phyloP scores from a whole-genome alignment of 768 basidiomycete genomes.

The Boletellus sp. region DNA sequence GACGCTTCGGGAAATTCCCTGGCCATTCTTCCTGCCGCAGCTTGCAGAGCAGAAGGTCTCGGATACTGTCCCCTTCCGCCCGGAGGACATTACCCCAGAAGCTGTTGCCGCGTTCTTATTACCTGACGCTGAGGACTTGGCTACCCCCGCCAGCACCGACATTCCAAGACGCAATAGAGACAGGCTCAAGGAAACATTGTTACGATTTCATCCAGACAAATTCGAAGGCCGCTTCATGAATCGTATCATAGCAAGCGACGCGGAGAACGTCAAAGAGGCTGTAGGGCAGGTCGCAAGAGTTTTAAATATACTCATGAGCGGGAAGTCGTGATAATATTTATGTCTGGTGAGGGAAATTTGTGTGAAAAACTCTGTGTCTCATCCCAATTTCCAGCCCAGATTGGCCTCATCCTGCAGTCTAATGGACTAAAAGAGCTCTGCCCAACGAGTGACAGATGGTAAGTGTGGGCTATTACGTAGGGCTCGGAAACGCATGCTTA shows the following conservation, averaged over 20 bases:
- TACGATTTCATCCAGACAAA: slow-evolving; percentile 80
- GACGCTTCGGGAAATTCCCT: slow-evolving; percentile 62
- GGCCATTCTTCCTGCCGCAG: slow-evolving; percentile 52
- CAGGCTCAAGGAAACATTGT: slow-evolving; percentile 59
- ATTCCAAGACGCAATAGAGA: slow-evolving; percentile 51
- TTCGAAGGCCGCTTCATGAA: slow-evolving; percentile 71
- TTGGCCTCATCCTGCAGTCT: too few relatives aligned
- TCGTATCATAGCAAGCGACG: slow-evolving; percentile 45
- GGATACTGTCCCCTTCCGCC: slow-evolving; percentile 14
- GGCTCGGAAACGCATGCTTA: background rate
- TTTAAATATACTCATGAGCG: slow-evolving; percentile 53
- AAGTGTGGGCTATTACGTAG: too few relatives aligned
- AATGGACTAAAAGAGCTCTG: too few relatives aligned
- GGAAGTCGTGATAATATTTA: slow-evolving; percentile 5
- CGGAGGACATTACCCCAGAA: slow-evolving; percentile 53
- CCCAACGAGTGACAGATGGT: too few relatives aligned
- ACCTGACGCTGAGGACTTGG: slow-evolving; percentile 17
- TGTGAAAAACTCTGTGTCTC: background rate
- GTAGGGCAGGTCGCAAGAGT: slow-evolving; percentile 62
- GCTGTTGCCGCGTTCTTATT: slow-evolving; percentile 59
- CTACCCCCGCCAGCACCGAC: slow-evolving; percentile 16
- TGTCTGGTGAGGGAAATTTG: background rate
- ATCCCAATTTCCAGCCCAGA: background rate
- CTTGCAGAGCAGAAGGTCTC: slow-evolving; percentile 14
- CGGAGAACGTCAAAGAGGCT: slow-evolving; percentile 50